A percentile compares a stretch with the other conserved stretches of the same genome.
These are phyloP conservation scores for Corchorus olitorius DNA, from an alignment of 345 rosid species.

Conservation along the genomic window DNA sequence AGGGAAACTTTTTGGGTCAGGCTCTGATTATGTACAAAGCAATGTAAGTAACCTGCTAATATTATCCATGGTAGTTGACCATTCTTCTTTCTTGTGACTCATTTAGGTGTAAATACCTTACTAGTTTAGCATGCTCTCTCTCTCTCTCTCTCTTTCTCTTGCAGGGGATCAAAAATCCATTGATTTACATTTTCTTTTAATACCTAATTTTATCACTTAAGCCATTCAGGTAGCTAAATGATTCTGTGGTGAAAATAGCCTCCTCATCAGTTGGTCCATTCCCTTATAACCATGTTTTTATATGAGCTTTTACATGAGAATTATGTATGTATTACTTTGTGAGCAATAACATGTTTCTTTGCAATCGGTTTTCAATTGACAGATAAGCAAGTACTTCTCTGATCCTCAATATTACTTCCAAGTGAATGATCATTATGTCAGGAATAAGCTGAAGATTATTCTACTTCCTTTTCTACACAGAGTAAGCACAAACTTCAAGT, in stretches of 20 bases:
- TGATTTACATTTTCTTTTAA: too few relatives aligned
- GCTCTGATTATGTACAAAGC: conserved; percentile 64
- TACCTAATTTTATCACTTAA: too few relatives aligned
- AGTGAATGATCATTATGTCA: conserved; percentile 56
- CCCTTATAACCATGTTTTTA: too few relatives aligned
- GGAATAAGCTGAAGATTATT: conserved; percentile 56
- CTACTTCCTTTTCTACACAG: conserved; percentile 56
- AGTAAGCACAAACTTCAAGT: conserved; percentile 28
- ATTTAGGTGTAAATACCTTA: not conserved
- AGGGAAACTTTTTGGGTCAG: conserved; percentile 51
- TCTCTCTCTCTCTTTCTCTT: too few relatives aligned
- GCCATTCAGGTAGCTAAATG: too few relatives aligned
- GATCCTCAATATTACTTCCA: conserved; percentile 66
- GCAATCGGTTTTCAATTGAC: conserved; percentile 19
- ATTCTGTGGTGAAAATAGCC: too few relatives aligned
- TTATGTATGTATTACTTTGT: not conserved
- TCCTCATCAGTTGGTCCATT: too few relatives aligned
- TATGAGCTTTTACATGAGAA: not conserved
- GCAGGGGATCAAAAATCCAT: too few relatives aligned
- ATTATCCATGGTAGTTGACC: not conserved
- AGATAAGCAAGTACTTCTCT: conserved; percentile 60
- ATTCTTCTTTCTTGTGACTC: not conserved
- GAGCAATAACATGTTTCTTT: not conserved
- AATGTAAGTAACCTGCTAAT: conserved; percentile 34
- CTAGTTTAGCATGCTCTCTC: too few relatives aligned